Base-by-base conservation (phyloP, 176 grass and related monocot genomes). In the Ensete glaucum region DNA sequence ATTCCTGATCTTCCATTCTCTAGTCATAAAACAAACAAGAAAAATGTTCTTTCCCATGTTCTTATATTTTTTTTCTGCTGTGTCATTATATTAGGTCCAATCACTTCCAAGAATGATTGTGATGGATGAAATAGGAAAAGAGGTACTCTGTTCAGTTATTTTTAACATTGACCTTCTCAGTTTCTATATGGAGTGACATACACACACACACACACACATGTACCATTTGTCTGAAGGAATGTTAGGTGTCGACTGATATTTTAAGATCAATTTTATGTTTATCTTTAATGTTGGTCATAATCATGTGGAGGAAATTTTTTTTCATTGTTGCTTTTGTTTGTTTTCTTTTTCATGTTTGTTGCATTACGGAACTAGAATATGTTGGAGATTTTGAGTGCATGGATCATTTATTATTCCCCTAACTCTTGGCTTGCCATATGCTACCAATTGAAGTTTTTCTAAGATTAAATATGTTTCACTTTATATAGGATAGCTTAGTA, bases 61-160 rank as follows among this genome's bases (percentile, higher is more conserved):
- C 53, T 82, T 43, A 84, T 78, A 52, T 26, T 55, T 78, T 29
- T 16, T 12, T 50, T 81, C 75, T 83, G 24, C 78, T 51, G 78
- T 80, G 43, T 56, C 49, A 10, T 27, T 27, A 26, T 80, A 74
- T 64, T 80, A 99, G 95, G 95, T 91, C 64, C 84, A 76, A 55
- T 99, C 95, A 50, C 86, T 94, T 64, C 90, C 94, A 60, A 90
- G 94, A 87, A 98, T 98, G 94, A 98, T 98, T 82, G 88, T 98
- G 68, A 98, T 91, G 88, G 91, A 99, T 82, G 91, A 94, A 89
- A 99, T 99, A 72, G 91, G 95, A 64, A 99, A 84, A 77, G 84
- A 94, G 95, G 95, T 99, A 27, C 65, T 63, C 54, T 79, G 16
- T 73, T 66, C 23, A 25, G 55, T 65, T 81, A 50, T 20, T 54